Evolutionary conservation across 2,329 filamentous ascomycete species (phyloP).

Genomic region (Trichoderma guizhouense): DNA sequence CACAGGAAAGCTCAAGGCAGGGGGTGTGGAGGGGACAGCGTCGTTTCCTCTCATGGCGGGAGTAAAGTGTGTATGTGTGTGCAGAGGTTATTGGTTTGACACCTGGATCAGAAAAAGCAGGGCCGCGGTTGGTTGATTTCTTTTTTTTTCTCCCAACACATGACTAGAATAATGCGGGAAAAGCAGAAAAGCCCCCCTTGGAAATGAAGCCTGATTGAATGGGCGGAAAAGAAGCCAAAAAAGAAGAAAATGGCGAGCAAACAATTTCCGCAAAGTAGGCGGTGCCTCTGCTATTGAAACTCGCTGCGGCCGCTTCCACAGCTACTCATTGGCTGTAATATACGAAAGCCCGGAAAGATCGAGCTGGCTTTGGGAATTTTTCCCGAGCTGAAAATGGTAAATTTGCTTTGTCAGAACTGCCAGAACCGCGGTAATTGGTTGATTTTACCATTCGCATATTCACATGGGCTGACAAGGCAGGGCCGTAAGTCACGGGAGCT

Average conservation of each 20-base stretch:
- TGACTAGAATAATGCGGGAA: not conserved
- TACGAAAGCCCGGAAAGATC: not conserved
- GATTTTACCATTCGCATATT: not conserved
- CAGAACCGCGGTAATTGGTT: not conserved
- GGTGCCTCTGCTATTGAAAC: not conserved
- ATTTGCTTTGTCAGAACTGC: not conserved
- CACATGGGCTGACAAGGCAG: not conserved
- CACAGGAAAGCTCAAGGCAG: not conserved
- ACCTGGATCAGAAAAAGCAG: not conserved
- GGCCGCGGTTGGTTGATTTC: not conserved
- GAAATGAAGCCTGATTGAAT: not conserved
- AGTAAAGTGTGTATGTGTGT: not conserved
- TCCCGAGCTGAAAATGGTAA: not conserved
- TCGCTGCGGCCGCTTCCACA: not conserved
- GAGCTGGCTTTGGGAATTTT: not conserved
- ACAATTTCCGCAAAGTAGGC: not conserved
- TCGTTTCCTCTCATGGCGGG: not conserved
- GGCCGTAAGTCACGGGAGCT: constrained; percentile 3
- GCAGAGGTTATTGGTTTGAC: not conserved
- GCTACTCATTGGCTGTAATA: not conserved
- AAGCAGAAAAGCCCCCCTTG: not conserved
- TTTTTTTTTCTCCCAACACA: not conserved
- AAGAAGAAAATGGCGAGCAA: not conserved
- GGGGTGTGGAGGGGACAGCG: not conserved
- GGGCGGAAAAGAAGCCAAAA: not conserved